A percentile compares a stretch with the other conserved stretches of the same genome.
phyloP scores from a whole-genome alignment of 805 yeast species.

The Gaillardinia entomophila region DNA sequence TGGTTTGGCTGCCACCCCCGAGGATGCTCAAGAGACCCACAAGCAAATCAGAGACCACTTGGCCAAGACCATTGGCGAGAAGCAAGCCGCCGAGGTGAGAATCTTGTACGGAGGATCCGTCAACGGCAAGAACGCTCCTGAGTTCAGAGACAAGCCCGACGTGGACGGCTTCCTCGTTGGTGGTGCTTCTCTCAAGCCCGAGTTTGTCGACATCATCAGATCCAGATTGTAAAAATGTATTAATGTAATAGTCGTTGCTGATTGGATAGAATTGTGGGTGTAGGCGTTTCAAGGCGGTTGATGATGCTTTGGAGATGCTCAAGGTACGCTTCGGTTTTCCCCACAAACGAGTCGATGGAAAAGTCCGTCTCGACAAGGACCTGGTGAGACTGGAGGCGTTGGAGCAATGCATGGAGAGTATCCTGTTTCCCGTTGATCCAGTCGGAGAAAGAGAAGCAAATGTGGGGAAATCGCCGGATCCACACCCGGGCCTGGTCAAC shows the following conservation, averaged over 20 bases:
- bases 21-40: constrained; percentile 96
- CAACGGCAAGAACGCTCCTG: constrained; percentile 85
- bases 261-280: no score
- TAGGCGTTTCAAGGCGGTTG: no score
- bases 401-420: constrained; percentile 12
- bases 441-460: constrained; percentile 51
- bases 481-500: constrained; percentile 55
- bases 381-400: constrained; percentile 12
- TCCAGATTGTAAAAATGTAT: constrained; percentile 58
- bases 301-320: no score
- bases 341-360: constrained; percentile 18
- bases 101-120: constrained; percentile 99
- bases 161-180: constrained; percentile 99
- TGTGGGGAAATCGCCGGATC: constrained; percentile 22
- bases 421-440: constrained; percentile 39
- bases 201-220: constrained; percentile 91
- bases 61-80: constrained; percentile 66
- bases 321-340: no score
- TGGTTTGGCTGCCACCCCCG: constrained; percentile 97
- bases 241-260: no score
- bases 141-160: constrained; percentile 87
- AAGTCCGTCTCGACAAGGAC: constrained; percentile 33
- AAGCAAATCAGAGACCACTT: constrained; percentile 80
- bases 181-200: constrained; percentile 98
- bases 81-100: constrained; percentile 73